Percentiles rank a stretch among this genome's conserved stretches.
Conservation (phyloP, 2,329 filamentous ascomycete genomes). For the Juglanconis sp. region DNA sequence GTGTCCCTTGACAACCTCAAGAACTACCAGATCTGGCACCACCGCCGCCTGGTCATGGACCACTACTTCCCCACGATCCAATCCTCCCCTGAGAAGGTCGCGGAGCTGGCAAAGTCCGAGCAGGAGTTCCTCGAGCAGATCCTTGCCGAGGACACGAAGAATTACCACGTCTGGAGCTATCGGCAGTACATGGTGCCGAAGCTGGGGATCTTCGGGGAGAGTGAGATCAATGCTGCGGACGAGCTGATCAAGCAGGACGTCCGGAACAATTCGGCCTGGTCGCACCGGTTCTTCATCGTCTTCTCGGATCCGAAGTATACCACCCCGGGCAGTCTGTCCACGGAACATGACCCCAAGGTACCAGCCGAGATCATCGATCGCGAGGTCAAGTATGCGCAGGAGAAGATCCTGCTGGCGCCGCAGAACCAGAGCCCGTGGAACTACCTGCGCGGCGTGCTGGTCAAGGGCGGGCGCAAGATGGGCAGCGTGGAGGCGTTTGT, state of each 20-base stretch:
- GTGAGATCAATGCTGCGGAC: conserved; percentile 72
- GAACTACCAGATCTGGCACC: conserved; percentile 98
- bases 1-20: conserved; percentile 83
- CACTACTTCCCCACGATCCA: conserved; percentile 58
- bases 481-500: conserved; percentile 46
- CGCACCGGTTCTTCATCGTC: conserved; percentile 91
- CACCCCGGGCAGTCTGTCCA: conserved; percentile 46
- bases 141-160: conserved; percentile 84
- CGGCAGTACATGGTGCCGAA: conserved; percentile 67
- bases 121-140: conserved; percentile 73
- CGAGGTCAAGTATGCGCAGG: conserved; percentile 72
- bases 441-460: conserved; percentile 75
- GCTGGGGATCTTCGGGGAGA: conserved; percentile 62
- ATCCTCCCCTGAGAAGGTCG: conserved; percentile 52
- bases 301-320: conserved; percentile 61
- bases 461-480: conserved; percentile 58
- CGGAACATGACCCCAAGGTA: conserved; percentile 52
- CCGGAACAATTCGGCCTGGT: conserved; percentile 96
- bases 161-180: conserved; percentile 99
- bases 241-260: conserved; percentile 74
- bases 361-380: conserved; percentile 64
- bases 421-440: conserved; percentile 96
- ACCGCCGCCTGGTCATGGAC: conserved; percentile 64
- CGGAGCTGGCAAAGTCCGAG: conserved; percentile 63
- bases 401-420: conserved; percentile 73